These are phyloP conservation scores for Colletotrichum sp. DNA, from an alignment of 2,329 filamentous ascomycete genomes.

Conservation along the genomic window DNA sequence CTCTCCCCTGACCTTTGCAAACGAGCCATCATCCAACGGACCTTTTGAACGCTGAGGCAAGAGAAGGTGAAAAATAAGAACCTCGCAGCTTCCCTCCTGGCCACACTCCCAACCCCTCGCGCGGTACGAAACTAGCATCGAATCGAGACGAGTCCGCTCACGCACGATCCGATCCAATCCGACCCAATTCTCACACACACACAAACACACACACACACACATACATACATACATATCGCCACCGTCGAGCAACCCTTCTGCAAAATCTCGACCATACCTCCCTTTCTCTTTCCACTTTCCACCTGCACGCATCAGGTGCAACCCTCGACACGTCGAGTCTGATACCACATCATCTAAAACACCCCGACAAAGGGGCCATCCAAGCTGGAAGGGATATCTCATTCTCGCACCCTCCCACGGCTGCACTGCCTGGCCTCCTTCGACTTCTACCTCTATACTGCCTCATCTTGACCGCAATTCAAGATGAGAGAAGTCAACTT, in stretches of 20 bases:
- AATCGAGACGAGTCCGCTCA: constrained; percentile 21
- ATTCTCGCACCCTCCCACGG: constrained; percentile 5
- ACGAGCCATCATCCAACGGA: not conserved
- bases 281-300: not conserved
- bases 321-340: constrained; percentile 10
- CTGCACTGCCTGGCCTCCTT: constrained; percentile 18
- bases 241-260: constrained; percentile 6
- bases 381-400: constrained; percentile 16
- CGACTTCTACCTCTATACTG: not conserved
- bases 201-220: constrained; percentile 12
- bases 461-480: constrained; percentile 26
- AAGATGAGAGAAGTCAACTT: constrained; percentile 99
- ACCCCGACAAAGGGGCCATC: constrained; percentile 14
- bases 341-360: not conserved
- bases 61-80: not conserved
- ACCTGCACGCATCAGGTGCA: not conserved
- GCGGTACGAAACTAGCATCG: constrained; percentile 17
- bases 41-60: not conserved
- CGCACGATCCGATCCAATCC: constrained; percentile 11
- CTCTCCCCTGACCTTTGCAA: not conserved
- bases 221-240: constrained; percentile 11
- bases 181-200: constrained; percentile 9
- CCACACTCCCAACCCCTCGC: constrained; percentile 8
- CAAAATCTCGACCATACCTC: not conserved
- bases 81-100: not conserved